phyloP scores from a whole-genome alignment of 2,329 filamentous ascomycete species.

The Xylaria sp. region DNA sequence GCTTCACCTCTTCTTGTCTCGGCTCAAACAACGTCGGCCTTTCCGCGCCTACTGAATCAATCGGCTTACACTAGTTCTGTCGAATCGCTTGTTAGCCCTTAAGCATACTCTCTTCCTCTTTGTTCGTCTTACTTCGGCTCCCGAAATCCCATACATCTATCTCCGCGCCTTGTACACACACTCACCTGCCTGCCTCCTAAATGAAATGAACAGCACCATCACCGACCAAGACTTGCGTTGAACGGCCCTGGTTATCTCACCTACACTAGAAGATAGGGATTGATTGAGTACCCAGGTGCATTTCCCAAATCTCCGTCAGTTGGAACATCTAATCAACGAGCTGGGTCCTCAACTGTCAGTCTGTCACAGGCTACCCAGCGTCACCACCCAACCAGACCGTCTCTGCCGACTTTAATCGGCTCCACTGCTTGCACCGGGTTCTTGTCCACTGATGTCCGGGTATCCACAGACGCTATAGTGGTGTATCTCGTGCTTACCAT shows the following conservation, averaged over 20 bases:
- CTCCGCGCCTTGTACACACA: conserved; percentile 4
- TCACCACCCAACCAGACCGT: conserved; percentile 25
- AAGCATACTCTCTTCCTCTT: not conserved
- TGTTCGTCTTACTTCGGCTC: conserved; percentile 8
- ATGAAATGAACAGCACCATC: not conserved
- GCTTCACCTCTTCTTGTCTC: conserved; percentile 4
- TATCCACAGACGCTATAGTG: conserved; percentile 13
- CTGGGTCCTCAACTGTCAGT: conserved; percentile 14
- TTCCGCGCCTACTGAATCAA: conserved; percentile 16
- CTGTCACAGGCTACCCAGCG: conserved; percentile 5
- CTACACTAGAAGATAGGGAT: not conserved
- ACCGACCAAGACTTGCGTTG: not conserved
- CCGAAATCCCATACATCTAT: conserved; percentile 8
- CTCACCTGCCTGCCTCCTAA: not conserved
- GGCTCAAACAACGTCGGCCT: not conserved
- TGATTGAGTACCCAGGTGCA: not conserved
- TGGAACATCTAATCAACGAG: conserved; percentile 21
- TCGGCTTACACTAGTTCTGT: conserved; percentile 8
- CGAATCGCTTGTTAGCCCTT: conserved; percentile 6
- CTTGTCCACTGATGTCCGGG: conserved; percentile 17
- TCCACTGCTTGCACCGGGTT: conserved; percentile 31
- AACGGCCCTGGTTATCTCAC: not conserved
- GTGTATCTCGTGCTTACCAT: conserved; percentile 38
- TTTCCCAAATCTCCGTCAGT: conserved; percentile 9
- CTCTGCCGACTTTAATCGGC: conserved; percentile 25